phyloP scores from a whole-genome alignment of 2,329 filamentous ascomycete species.

The Calonectria crousiana region DNA sequence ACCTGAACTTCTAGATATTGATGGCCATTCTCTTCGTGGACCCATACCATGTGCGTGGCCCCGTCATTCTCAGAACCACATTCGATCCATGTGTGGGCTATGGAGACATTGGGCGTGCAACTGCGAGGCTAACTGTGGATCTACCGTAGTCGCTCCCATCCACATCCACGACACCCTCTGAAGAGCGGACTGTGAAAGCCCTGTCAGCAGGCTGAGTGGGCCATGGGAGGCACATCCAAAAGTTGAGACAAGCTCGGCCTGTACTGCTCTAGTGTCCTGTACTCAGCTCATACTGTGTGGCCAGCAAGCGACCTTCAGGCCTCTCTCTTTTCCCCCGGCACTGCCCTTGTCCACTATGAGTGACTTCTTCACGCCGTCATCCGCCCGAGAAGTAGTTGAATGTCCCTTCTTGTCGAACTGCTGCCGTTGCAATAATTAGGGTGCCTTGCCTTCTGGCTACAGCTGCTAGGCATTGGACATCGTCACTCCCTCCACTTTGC shows the following conservation, averaged over 20 bases:
- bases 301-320: constrained; percentile 15
- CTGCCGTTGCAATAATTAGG: constrained; percentile 33
- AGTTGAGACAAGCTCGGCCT: constrained; percentile 40
- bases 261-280: constrained; percentile 39
- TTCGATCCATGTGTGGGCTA: neutral
- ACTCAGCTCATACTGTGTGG: constrained; percentile 40
- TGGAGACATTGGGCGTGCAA: constrained; percentile 29
- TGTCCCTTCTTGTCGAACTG: constrained; percentile 41
- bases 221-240: constrained; percentile 39
- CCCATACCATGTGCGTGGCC: neutral
- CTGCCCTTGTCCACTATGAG: constrained; percentile 26
- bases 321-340: constrained; percentile 29
- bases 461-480: constrained; percentile 25
- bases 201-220: constrained; percentile 43
- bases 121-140: constrained; percentile 41
- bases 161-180: constrained; percentile 33
- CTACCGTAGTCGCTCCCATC: constrained; percentile 29
- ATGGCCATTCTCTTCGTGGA: neutral
- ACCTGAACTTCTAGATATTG: neutral
- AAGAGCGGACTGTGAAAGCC: constrained; percentile 27
- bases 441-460: constrained; percentile 29
- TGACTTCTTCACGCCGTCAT: constrained; percentile 22
- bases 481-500: constrained; percentile 32
- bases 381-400: constrained; percentile 36
- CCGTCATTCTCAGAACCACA: constrained; percentile 1